phyloP scores from a whole-genome alignment of 2,329 filamentous ascomycete genomes.

The Fusarium caatingaense region DNA sequence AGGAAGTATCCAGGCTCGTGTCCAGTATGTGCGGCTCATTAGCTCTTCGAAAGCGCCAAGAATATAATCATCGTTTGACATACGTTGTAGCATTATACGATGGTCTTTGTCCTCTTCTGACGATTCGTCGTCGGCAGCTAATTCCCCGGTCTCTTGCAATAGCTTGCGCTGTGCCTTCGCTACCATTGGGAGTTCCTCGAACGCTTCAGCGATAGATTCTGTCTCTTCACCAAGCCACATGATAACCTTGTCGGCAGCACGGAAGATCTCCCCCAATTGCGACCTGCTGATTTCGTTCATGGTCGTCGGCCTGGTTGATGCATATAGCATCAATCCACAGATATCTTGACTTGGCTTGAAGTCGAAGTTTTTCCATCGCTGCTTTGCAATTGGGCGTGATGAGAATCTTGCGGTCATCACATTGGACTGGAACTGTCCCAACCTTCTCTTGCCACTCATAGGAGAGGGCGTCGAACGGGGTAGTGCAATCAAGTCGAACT shows the following conservation, averaged over 20 bases:
- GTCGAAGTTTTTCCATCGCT: background rate
- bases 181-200: background rate
- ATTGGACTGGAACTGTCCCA: background rate
- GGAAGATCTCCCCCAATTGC: background rate
- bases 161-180: background rate
- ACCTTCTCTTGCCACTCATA: background rate
- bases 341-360: background rate
- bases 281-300: background rate
- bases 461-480: background rate
- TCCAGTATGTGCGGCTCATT: background rate
- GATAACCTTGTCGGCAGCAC: background rate
- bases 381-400: background rate
- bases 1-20: background rate
- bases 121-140: accelerated
- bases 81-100: accelerated
- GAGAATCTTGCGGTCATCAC: background rate
- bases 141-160: background rate
- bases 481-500: background rate
- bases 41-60: background rate
- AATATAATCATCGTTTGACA: background rate
- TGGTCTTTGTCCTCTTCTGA: background rate
- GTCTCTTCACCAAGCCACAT: background rate
- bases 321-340: background rate
- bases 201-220: accelerated
- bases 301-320: background rate